These are phyloP conservation scores for Galerina sulciceps DNA, from an alignment of 768 basidiomycete species.

Conservation along the genomic window DNA sequence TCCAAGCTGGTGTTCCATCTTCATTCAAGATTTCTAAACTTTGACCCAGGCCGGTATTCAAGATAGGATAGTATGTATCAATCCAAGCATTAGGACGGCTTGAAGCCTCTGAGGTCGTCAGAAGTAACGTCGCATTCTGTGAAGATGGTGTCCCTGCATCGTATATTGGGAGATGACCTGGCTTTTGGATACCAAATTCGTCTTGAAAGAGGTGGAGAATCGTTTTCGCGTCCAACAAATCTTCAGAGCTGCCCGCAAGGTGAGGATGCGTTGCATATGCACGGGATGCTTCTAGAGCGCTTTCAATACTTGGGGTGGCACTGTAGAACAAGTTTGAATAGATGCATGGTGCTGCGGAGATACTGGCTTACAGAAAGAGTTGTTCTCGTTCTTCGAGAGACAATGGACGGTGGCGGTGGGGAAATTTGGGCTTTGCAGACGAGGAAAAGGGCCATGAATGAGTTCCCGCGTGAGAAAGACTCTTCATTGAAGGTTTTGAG, in stretches of 20 bases:
- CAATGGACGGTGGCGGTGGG: constrained; percentile 20
- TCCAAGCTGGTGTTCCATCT: constrained; percentile 60
- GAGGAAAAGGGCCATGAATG: constrained; percentile 1
- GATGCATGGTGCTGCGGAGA: neutral
- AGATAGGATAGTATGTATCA: constrained; percentile 85
- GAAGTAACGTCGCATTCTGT: constrained; percentile 64
- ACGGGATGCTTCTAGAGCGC: constrained; percentile 61
- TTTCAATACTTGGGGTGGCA: constrained; percentile 56
- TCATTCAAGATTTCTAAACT: constrained; percentile 67
- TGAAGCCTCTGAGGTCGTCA: constrained; percentile 47
- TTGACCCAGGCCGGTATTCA: constrained; percentile 78
- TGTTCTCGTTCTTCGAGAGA: constrained; percentile 32
- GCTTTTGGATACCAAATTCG: constrained; percentile 56
- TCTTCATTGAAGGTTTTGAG: constrained; percentile 1
- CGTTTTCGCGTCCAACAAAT: constrained; percentile 65
- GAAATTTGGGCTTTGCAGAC: constrained; percentile 9
- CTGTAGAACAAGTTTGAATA: constrained; percentile 4
- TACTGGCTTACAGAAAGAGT: constrained; percentile 32
- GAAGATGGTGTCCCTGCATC: constrained; percentile 72
- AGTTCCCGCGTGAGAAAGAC: neutral
- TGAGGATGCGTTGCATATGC: constrained; percentile 72
- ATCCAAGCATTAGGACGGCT: constrained; percentile 74
- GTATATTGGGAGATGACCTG: constrained; percentile 59
- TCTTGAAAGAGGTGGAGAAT: constrained; percentile 72
- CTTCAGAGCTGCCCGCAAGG: constrained; percentile 67